Base-by-base conservation (phyloP, 2,329 filamentous ascomycete genomes). In the Plectosphaerella cucumerina region DNA sequence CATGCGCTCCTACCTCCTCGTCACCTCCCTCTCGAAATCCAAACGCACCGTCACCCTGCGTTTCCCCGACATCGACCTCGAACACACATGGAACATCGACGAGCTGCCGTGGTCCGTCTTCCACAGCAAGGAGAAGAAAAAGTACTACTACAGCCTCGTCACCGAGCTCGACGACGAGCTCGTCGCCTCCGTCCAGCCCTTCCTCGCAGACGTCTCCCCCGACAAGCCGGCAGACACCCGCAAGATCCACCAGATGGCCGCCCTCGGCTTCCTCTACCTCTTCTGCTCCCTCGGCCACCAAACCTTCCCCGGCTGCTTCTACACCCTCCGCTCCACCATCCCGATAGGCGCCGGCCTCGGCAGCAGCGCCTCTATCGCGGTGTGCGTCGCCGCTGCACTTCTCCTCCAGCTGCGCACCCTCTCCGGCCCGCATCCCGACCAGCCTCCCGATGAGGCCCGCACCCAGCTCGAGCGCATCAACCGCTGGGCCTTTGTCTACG, bases 401-500 rank as follows among this genome's bases (percentile, higher is more conserved):
- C 80, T 97, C 12, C 75, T 95, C 50, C 94, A 97, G 68, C 87
- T 95, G 56, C 87, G 92, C 48, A 90, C 92, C 3, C 77, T 99
- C 6, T 87, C 90, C 1, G 91, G 91, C 0, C 94, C 94, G 1
- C 93, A 97, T 65, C 89, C 89, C 0, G 93, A 97, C 61, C 93
- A 97, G 68, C 90, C 91, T 4, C 72, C 84, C 1, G 85, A 90
- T 50, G 94, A 99, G 71, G 90, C 90, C n/a, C 85, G 89, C 53
- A 71, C 91, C 42, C 93, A 99, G 66, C 81, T 97, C 26, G 92
- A 97, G 72, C 85, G 93, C 56, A 97, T 99, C 71, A 99, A 99
- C 69, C 82, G 89, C 55, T 99, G 95, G 94, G 92, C 94, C 0
- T 97, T 97, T 68, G 94, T 99, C 1, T 88, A 88, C 21, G 94